A percentile compares a stretch with the other conserved stretches of the same genome.
phyloP scores from a whole-genome alignment of 2,329 filamentous ascomycete genomes.

The Gremmenia infestans region DNA sequence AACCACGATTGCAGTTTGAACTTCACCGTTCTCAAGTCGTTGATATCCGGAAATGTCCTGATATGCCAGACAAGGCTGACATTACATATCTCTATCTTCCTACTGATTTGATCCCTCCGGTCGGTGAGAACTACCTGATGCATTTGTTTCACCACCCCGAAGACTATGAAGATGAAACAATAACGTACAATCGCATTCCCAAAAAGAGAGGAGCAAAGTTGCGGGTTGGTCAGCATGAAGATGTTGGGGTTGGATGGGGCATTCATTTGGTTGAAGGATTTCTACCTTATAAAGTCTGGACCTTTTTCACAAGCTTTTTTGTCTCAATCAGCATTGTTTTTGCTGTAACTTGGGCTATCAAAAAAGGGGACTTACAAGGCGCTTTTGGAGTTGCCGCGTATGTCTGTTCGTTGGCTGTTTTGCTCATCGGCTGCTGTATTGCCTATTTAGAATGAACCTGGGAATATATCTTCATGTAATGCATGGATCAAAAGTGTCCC shows the following conservation, averaged over 20 bases:
- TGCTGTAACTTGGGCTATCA: background rate
- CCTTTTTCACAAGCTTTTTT: background rate
- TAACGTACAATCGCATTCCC: background rate
- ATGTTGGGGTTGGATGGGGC: background rate
- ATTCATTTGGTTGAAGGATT: conserved; percentile 1
- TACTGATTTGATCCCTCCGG: background rate
- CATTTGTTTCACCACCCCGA: conserved; percentile 3
- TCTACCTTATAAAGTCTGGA: background rate
- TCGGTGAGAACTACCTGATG: conserved; percentile 1
- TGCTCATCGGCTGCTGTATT: background rate
- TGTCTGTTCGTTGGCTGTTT: background rate
- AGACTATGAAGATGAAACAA: conserved; percentile 2
- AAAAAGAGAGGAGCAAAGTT: conserved; percentile 1
- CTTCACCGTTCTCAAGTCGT: background rate
- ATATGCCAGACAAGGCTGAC: background rate
- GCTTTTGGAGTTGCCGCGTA: background rate
- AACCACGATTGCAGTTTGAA: background rate
- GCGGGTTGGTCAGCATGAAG: background rate
- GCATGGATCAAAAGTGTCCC: no score
- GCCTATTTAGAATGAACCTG: background rate
- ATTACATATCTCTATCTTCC: background rate
- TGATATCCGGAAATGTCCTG: background rate
- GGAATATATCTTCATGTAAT: no score
- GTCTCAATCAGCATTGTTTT: background rate
- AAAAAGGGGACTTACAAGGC: background rate